These are phyloP conservation scores for Acanthamoeba royreba DNA, from an alignment of 208 protist genomes.

Conservation along the genomic window DNA sequence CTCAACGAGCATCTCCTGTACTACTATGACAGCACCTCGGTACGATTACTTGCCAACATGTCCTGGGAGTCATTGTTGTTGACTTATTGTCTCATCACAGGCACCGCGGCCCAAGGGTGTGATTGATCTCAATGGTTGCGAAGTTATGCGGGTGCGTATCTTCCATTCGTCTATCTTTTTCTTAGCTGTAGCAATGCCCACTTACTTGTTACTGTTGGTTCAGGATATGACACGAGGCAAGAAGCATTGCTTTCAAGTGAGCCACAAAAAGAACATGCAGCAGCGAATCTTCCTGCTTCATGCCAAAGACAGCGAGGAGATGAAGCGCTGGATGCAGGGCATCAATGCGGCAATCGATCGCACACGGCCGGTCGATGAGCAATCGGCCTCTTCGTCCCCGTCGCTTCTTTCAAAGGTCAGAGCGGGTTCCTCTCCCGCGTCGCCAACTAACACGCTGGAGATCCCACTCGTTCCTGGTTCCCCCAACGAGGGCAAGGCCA, in stretches of 20 bases:
- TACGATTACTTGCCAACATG: background rate
- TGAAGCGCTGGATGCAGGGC: background rate
- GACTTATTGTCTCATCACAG: background rate
- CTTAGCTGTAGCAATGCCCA: too few species aligned
- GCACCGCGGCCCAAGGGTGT: background rate
- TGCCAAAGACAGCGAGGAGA: background rate
- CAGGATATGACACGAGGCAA: background rate
- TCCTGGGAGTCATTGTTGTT: background rate
- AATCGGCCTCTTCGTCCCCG: background rate
- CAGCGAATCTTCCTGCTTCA: background rate
- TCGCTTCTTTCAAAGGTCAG: background rate
- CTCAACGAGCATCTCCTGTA: background rate
- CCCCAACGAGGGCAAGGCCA: background rate
- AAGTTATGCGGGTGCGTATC: too few species aligned
- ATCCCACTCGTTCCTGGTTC: too few species aligned
- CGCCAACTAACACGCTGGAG: too few species aligned
- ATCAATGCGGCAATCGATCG: background rate
- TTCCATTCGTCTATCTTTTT: too few species aligned
- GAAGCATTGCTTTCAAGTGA: constrained; percentile 15
- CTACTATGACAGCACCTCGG: background rate
- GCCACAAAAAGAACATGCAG: constrained; percentile 12
- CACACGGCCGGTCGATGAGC: background rate
- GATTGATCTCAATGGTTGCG: background rate
- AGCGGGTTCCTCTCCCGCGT: too few species aligned
- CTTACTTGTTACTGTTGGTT: too few species aligned